A percentile compares a stretch with the other conserved stretches of the same genome.
These are phyloP conservation scores for Phyllostachys edulis DNA, from an alignment of 176 grass and related monocot species.

Conservation along the genomic window DNA sequence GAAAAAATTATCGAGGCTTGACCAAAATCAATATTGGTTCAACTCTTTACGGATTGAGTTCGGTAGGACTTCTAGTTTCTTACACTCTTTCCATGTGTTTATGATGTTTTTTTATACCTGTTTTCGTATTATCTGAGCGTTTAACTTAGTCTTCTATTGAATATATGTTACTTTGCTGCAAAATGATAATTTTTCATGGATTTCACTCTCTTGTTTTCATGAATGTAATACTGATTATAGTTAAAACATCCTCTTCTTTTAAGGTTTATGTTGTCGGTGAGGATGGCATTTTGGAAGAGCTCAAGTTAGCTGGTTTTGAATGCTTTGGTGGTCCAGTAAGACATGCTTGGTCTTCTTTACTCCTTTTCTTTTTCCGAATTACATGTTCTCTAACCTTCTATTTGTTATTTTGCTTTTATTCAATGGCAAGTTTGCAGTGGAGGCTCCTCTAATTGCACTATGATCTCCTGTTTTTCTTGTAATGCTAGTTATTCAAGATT, in stretches of 20 bases:
- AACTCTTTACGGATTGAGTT: neutral
- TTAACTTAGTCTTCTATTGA: conserved; percentile 15
- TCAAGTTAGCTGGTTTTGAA: conserved; percentile 80
- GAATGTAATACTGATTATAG: conserved; percentile 27
- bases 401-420: neutral
- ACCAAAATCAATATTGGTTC: neutral
- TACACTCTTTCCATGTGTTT: neutral
- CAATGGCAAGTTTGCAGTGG: conserved; percentile 1
- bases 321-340: conserved; percentile 95
- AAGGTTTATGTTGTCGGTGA: conserved; percentile 97
- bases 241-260: conserved; percentile 28
- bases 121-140: neutral
- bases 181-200: neutral
- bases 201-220: neutral
- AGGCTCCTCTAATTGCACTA: neutral
- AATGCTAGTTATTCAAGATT: conserved; percentile 12
- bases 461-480: conserved; percentile 15
- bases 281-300: conserved; percentile 94
- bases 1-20: neutral
- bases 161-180: neutral
- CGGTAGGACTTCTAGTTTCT: neutral
- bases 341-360: conserved; percentile 1
- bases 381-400: neutral
- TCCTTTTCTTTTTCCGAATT: neutral
- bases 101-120: neutral